Evolutionary conservation across 176 grass and related monocot genomes (phyloP).

Genomic region (Oryza glumipatula): DNA sequence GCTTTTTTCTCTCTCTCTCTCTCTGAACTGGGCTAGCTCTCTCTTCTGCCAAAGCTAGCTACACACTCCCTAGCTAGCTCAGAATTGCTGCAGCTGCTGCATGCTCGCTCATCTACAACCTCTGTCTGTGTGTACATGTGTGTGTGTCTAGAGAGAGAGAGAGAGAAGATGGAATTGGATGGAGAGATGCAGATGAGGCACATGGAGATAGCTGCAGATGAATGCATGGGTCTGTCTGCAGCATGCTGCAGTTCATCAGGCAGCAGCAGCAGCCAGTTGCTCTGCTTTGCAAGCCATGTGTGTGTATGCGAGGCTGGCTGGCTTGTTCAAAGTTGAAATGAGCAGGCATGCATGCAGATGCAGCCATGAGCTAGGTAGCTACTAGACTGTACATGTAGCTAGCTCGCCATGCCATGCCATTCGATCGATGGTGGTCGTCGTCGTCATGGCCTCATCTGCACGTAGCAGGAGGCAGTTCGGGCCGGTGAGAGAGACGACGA

Average conservation of each 20-base stretch:
- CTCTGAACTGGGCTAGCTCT: too few species aligned
- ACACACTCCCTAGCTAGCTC: background rate
- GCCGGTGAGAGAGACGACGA: too few species aligned
- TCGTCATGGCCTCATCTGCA: constrained; percentile 34
- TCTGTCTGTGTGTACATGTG: background rate
- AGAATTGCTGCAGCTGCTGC: background rate
- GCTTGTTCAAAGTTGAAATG: background rate
- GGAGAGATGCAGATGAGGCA: background rate
- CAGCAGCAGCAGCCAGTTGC: background rate
- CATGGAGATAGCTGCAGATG: background rate
- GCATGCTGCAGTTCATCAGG: too few species aligned
- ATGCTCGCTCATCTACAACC: background rate
- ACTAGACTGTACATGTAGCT: background rate
- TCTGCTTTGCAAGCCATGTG: constrained; percentile 29
- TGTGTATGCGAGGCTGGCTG: background rate
- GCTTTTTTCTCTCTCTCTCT: constrained; percentile 25
- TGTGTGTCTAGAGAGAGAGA: background rate
- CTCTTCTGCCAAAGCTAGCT: background rate
- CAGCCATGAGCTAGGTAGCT: background rate
- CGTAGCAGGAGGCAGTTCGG: background rate
- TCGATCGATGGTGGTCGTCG: background rate
- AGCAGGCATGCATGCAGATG: background rate
- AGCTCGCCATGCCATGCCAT: constrained; percentile 2
- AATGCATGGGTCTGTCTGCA: background rate
- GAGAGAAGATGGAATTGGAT: too few species aligned